Conservation (phyloP, 345 rosid species). For the Reutealis trisperma region DNA sequence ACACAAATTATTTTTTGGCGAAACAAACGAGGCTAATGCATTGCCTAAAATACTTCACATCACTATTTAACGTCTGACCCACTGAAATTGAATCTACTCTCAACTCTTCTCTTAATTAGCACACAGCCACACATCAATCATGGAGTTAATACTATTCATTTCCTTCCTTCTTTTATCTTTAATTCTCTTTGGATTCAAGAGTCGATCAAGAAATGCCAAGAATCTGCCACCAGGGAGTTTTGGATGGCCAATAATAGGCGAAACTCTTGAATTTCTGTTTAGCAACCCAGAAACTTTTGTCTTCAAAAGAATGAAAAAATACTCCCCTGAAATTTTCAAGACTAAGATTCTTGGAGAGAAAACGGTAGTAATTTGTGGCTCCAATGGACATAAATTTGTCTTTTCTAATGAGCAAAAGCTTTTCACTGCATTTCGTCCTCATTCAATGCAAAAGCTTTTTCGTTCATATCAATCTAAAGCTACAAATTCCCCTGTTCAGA, state of each 20-base stretch:
- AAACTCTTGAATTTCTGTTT: slow-evolving; percentile 46
- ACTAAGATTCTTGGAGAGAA: slow-evolving; percentile 56
- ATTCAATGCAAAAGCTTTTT: slow-evolving; percentile 51
- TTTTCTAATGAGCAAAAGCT: slow-evolving; percentile 55
- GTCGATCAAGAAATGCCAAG: too few relatives aligned
- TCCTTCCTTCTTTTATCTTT: too few relatives aligned
- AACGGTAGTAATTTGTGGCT: slow-evolving; percentile 57
- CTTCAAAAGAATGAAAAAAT: slow-evolving; percentile 43
- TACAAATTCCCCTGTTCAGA: too few relatives aligned
- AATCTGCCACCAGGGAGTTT: slow-evolving; percentile 64
- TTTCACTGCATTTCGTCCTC: slow-evolving; percentile 58
- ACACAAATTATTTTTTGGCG: too few relatives aligned
- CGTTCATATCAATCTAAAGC: slow-evolving; percentile 34
- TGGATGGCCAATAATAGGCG: slow-evolving; percentile 60
- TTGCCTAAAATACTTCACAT: too few relatives aligned
- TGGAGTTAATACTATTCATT: too few relatives aligned
- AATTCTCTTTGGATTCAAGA: too few relatives aligned
- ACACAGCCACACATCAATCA: too few relatives aligned
- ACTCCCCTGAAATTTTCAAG: slow-evolving; percentile 54
- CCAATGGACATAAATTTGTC: slow-evolving; percentile 54
- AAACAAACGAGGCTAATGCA: too few relatives aligned
- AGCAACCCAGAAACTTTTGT: slow-evolving; percentile 57
- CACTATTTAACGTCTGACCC: too few relatives aligned
- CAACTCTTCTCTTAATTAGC: too few relatives aligned
- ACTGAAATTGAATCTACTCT: too few relatives aligned